phyloP scores from a whole-genome alignment of 78 protist genomes.

The Dictyostelium citrinum region DNA sequence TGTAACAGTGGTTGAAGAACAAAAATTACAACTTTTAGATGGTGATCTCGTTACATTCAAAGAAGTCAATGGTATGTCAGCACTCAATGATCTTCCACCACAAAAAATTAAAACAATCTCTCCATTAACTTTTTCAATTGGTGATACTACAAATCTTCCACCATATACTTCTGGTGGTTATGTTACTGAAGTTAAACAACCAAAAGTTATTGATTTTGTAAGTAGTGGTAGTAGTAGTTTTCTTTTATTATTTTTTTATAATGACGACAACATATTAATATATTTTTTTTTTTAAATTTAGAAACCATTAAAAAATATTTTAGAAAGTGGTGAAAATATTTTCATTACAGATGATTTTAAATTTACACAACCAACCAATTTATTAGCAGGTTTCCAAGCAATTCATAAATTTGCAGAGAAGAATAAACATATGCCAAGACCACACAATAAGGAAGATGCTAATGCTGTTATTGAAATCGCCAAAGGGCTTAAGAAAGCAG shows the following conservation, averaged over 20 bases:
- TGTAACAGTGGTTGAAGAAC: constrained; percentile 90
- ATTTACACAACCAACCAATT: constrained; percentile 31
- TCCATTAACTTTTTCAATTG: constrained; percentile 84
- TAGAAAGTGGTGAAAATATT: constrained; percentile 81
- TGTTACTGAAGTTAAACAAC: constrained; percentile 92
- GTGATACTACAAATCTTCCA: constrained; percentile 79
- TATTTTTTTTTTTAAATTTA: neutral
- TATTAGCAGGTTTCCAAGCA: constrained; percentile 58
- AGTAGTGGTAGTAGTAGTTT: neutral
- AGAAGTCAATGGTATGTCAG: constrained; percentile 94
- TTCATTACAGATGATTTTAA: constrained; percentile 88
- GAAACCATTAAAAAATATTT: constrained; percentile 63
- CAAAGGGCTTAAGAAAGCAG: neutral
- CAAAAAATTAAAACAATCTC: constrained; percentile 57
- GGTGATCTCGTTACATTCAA: constrained; percentile 93
- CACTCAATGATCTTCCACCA: constrained; percentile 86
- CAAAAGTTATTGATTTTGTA: constrained; percentile 59
- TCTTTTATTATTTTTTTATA: neutral
- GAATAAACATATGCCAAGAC: constrained; percentile 26
- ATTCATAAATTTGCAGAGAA: constrained; percentile 46
- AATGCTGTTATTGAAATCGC: constrained; percentile 70
- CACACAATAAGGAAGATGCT: constrained; percentile 61
- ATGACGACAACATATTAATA: no score
- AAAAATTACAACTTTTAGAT: constrained; percentile 84
- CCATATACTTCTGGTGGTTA: constrained; percentile 90